These are phyloP conservation scores for Gossypium gossypioides DNA, from an alignment of 441 rosid genomes.

Conservation along the genomic window DNA sequence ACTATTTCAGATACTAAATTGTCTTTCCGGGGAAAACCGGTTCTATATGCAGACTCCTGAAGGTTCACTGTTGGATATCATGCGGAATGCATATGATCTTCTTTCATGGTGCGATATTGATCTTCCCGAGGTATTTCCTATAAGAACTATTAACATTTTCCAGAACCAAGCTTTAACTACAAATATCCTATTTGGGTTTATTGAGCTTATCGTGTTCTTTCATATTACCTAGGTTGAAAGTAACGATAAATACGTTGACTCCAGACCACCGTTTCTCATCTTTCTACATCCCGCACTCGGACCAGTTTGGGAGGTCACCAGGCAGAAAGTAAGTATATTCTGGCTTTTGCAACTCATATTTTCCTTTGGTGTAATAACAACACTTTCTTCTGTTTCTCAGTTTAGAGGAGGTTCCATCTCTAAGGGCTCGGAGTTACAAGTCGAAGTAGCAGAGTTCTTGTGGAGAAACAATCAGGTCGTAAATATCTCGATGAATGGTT, in stretches of 20 bases:
- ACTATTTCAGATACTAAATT: neutral
- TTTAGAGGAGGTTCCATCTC: slow-evolving; percentile 70
- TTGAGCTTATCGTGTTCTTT: neutral
- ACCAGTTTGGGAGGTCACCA: slow-evolving; percentile 83
- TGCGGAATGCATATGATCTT: slow-evolving; percentile 79
- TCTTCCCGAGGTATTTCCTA: slow-evolving; percentile 55
- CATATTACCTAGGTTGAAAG: slow-evolving; percentile 41
- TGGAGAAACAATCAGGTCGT: slow-evolving; percentile 85
- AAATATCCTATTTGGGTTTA: slow-evolving; percentile 6
- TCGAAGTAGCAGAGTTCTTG: slow-evolving; percentile 78
- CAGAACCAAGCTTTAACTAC: neutral
- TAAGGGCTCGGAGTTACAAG: slow-evolving; percentile 66
- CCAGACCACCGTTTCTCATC: slow-evolving; percentile 78
- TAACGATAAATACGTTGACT: slow-evolving; percentile 51
- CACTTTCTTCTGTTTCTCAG: slow-evolving; percentile 28
- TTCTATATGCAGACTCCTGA: slow-evolving; percentile 71
- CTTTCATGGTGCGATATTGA: slow-evolving; percentile 59
- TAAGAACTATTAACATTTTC: neutral
- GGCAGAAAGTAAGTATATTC: slow-evolving; percentile 55
- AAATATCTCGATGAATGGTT: slow-evolving; percentile 8
- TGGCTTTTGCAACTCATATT: neutral
- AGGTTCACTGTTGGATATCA: slow-evolving; percentile 74
- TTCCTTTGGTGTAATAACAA: neutral
- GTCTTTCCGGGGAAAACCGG: neutral
- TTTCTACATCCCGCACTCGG: slow-evolving; percentile 90